Evolutionary conservation across 1,284 basidiomycete genomes (phyloP), one percentile per base, ranked within the genome.

Genomic region (Pyrrhoderma lamaoense): DNA sequence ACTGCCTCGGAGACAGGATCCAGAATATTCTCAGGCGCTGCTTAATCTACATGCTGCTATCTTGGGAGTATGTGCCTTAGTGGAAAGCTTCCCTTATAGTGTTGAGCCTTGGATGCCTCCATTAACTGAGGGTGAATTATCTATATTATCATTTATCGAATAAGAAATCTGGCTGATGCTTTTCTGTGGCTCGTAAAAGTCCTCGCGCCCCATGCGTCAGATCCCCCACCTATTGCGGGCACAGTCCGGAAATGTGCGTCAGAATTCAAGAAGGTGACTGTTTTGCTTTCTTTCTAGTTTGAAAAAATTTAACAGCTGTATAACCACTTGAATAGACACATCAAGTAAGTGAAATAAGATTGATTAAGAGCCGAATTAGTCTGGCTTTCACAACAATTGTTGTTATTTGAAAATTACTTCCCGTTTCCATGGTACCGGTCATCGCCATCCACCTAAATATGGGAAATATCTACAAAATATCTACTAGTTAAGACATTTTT

Each of bases 221-320:
- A 94, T 64, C 93, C 94, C 19, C 85, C 86, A 42, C 94, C 94
- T 18, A 90, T 98, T 61, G 89, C 88, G 21, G 91, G 89, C 2
- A 91, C 93, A 4, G 93, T 95, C 61, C 79, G 90, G 47, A 84
- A 85, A 60, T 89, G 85, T 67, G 92, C 92, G 45, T 89, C 88
- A 38, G 89, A 92, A 63, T 92, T 92, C 65, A 90, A 90, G 68
- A 86, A 89, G 79, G 85, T 84, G 56, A 27, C 74, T 61, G 4
- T 31, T 42, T 18, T 35, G n/a, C 45, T 49, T 43, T 13, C 44
- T 25, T 23, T 48, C 36, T 37, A 23, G 16, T 35, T 27, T 19
- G 14, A 39, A 48, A 36, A n/a, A 22, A 40, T 8, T 18, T 40
- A 40, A 5, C n/a, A 14, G n/a, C 14, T 5, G 5, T 8, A 40